phyloP scores from a whole-genome alignment of 2,329 filamentous ascomycete genomes.

The Paracamarosporium sp. region DNA sequence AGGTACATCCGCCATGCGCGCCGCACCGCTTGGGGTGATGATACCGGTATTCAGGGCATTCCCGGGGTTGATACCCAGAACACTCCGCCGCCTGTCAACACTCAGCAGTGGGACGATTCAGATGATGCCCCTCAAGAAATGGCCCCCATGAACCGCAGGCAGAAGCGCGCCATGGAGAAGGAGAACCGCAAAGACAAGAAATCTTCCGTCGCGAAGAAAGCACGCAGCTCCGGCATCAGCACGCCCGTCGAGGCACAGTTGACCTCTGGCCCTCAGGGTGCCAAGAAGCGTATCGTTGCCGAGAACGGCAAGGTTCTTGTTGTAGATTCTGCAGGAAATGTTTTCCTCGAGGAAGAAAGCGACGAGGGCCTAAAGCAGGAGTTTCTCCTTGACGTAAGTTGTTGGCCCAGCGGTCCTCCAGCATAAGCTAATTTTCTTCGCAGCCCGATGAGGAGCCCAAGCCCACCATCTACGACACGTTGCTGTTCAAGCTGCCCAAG shows the following conservation, averaged over 20 bases:
- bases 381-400: constrained; percentile 84
- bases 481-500: constrained; percentile 78
- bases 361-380: constrained; percentile 85
- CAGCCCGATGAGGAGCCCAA: constrained; percentile 79
- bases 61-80: constrained; percentile 62
- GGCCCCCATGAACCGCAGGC: constrained; percentile 76
- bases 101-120: constrained; percentile 38
- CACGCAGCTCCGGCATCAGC: constrained; percentile 60
- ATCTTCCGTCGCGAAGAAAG: constrained; percentile 61
- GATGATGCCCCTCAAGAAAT: constrained; percentile 58
- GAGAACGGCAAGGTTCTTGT: constrained; percentile 96
- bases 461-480: constrained; percentile 82
- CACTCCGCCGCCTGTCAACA: constrained; percentile 31
- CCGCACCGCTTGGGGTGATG: constrained; percentile 88
- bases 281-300: constrained; percentile 86
- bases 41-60: constrained; percentile 69
- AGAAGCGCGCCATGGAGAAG: constrained; percentile 88
- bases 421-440: constrained; percentile 23
- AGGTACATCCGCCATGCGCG: constrained; percentile 90
- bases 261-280: constrained; percentile 69
- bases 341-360: constrained; percentile 91
- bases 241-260: constrained; percentile 61
- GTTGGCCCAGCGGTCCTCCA: neutral
- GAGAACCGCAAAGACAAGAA: constrained; percentile 72
- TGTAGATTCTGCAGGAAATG: constrained; percentile 89